These are phyloP conservation scores for Cladosporium austrohemisphaericum DNA, from an alignment of 2,329 filamentous ascomycete species.

Conservation along the genomic window DNA sequence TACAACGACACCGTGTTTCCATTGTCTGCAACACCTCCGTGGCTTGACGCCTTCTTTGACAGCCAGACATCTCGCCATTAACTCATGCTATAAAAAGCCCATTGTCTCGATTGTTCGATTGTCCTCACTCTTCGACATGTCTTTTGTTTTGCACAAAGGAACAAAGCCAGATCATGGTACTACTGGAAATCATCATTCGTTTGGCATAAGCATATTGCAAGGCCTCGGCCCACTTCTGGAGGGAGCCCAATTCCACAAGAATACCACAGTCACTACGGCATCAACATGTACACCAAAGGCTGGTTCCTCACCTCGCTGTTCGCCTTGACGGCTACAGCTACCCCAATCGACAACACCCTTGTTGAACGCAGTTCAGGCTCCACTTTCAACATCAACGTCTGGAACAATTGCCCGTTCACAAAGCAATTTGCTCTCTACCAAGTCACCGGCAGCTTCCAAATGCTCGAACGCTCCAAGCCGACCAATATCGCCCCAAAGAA, in stretches of 20 bases:
- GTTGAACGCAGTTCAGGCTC: conserved; percentile 17
- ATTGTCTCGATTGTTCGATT: conserved; percentile 9
- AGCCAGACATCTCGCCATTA: not conserved
- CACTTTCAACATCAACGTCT: conserved; percentile 27
- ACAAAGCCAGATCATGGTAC: not conserved
- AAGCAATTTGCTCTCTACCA: conserved; percentile 30
- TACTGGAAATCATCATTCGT: not conserved
- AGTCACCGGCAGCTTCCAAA: conserved; percentile 23
- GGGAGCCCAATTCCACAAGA: not conserved
- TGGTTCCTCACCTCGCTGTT: conserved; percentile 9
- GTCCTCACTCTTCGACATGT: not conserved
- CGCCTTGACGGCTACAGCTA: conserved; percentile 11
- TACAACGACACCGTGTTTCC: not conserved
- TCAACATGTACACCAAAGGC: conserved; percentile 6
- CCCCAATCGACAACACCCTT: conserved; percentile 3
- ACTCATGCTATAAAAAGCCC: not conserved
- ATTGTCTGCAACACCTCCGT: not conserved
- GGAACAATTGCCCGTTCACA: conserved; percentile 26
- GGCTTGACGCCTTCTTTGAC: conserved; percentile 8
- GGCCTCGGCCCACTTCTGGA: not conserved
- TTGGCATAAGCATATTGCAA: conserved; percentile 4
- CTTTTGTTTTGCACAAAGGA: conserved; percentile 1
- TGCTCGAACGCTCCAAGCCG: conserved; percentile 23
- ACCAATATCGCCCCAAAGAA: conserved; percentile 20
- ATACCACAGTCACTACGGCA: conserved; percentile 6